Conservation (phyloP, 129 eudicot species). For the Escallonia rubra region DNA sequence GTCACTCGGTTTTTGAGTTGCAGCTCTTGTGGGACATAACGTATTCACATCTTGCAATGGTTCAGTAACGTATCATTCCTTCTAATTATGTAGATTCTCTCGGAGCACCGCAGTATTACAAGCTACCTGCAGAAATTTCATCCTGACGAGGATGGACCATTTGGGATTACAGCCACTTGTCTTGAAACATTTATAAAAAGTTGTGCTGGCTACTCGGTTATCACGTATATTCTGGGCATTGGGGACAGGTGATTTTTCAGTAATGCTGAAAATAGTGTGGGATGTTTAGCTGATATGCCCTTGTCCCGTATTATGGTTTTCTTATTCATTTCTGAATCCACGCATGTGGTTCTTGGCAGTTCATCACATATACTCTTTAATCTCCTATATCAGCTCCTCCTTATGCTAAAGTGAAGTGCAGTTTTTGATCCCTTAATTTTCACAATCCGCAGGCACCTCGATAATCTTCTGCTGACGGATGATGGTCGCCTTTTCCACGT, state of each 20-base stretch:
- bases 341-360: too few relatives aligned
- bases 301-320: too few relatives aligned
- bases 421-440: conserved; percentile 11
- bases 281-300: background rate
- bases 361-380: too few relatives aligned
- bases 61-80: background rate
- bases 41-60: background rate
- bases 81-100: conserved; percentile 55
- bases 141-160: conserved; percentile 96
- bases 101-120: conserved; percentile 91
- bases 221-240: conserved; percentile 94
- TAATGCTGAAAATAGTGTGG: background rate
- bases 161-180: conserved; percentile 94
- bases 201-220: conserved; percentile 98
- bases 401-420: background rate
- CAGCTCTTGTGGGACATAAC: too few relatives aligned
- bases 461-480: conserved; percentile 80
- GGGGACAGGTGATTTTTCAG: conserved; percentile 75
- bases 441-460: conserved; percentile 68
- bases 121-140: conserved; percentile 96
- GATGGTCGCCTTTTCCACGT: conserved; percentile 98
- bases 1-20: too few relatives aligned
- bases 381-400: too few relatives aligned
- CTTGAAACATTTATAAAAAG: conserved; percentile 97
- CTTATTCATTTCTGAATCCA: background rate